Conservation (phyloP, 257 asterid genomes). For the Fraxinus cuspidata region DNA sequence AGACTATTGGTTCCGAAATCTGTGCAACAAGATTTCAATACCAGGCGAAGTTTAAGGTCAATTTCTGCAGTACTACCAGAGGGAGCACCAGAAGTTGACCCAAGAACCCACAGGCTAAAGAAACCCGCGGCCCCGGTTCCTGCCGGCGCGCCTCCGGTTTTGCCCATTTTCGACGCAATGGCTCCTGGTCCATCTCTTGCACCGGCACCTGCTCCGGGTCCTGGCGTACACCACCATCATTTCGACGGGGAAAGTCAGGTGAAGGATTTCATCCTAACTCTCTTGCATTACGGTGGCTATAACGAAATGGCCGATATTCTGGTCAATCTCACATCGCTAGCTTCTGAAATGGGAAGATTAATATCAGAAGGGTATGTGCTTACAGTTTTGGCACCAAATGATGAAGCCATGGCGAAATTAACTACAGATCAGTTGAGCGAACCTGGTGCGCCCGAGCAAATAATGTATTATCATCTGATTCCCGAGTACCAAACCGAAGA, state of each 20-base stretch:
- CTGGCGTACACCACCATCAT: slow-evolving; percentile 90
- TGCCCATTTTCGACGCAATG: slow-evolving; percentile 69
- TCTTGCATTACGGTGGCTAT: slow-evolving; percentile 92
- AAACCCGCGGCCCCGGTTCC: slow-evolving; percentile 54
- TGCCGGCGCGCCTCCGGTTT: slow-evolving; percentile 68
- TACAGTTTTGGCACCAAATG: slow-evolving; percentile 87
- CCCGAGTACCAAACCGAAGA: slow-evolving; percentile 97
- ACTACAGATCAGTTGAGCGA: slow-evolving; percentile 83
- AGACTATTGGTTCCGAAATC: slow-evolving; percentile 71
- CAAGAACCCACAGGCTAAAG: slow-evolving; percentile 66
- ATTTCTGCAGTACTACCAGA: slow-evolving; percentile 76
- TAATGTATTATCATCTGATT: slow-evolving; percentile 77
- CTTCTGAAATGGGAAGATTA: slow-evolving; percentile 86
- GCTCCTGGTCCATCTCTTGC: slow-evolving; percentile 96
- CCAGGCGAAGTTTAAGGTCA: slow-evolving; percentile 60
- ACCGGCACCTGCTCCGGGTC: slow-evolving; percentile 96
- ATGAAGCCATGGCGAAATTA: slow-evolving; percentile 94
- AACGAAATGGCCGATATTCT: slow-evolving; percentile 86
- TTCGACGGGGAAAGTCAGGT: slow-evolving; percentile 94
- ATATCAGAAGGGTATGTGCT: slow-evolving; percentile 87
- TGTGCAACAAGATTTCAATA: slow-evolving; percentile 82
- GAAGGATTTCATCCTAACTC: slow-evolving; percentile 86
- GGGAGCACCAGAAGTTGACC: slow-evolving; percentile 95
- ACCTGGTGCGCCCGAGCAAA: slow-evolving; percentile 96
- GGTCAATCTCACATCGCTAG: slow-evolving; percentile 81